These are phyloP conservation scores for grape (Vitis vinifera) DNA, from an alignment of 164 flowering plant species.

Conservation along the genomic window ASM3070453v1 NC_081812.1:22758501-22759000, in stretches of 20 bases:
- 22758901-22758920: slow-evolving; percentile 61
- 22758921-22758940: slow-evolving; percentile 52
- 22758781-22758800: too few relatives aligned
- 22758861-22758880: slow-evolving; percentile 51
- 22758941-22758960: slow-evolving; percentile 51
- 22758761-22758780: too few relatives aligned
- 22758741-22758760: too few relatives aligned
- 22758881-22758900: slow-evolving; percentile 41
- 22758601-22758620: background rate
- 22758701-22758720: background rate
- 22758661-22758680: background rate
- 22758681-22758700: background rate
- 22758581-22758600: background rate
- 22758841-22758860: slow-evolving; percentile 41
- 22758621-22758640: background rate
- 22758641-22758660: background rate
- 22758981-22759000: background rate
- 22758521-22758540: background rate
- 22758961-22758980: background rate
- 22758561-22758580: background rate
- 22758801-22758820: too few relatives aligned
- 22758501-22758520: background rate
- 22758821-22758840: background rate
- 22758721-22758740: background rate
- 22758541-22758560: background rate